Evolutionary conservation across 148 eudicot genomes (phyloP).

Genomic region (Amaranthus cruentus): DNA sequence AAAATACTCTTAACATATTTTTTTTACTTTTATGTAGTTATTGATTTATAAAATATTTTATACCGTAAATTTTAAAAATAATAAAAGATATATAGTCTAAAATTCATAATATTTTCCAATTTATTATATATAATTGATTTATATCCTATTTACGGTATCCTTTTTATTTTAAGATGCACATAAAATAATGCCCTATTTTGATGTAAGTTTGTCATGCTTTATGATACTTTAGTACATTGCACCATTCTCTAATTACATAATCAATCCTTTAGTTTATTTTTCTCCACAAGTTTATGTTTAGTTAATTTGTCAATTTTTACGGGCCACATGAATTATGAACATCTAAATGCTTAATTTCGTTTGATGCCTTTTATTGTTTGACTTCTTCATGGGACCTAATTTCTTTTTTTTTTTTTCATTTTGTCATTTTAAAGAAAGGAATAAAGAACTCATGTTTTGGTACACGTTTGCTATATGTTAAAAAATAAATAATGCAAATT

Average conservation of each 20-base stretch:
- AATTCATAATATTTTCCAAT: too few species aligned
- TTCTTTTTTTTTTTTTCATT: conserved; percentile 8
- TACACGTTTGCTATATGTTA: conserved; percentile 19
- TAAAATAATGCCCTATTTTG: too few species aligned
- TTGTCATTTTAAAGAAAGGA: conserved; percentile 17
- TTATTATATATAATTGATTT: too few species aligned
- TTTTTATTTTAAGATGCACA: too few species aligned
- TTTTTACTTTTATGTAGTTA: too few species aligned
- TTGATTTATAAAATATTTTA: too few species aligned
- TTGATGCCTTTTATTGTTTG: conserved; percentile 30
- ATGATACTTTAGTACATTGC: background rate
- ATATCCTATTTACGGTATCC: too few species aligned
- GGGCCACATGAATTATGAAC: conserved; percentile 10
- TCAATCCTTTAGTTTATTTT: background rate
- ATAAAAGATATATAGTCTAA: too few species aligned
- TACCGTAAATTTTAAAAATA: too few species aligned
- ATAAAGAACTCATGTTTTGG: conserved; percentile 21
- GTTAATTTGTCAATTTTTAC: conserved; percentile 4
- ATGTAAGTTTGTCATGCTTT: too few species aligned
- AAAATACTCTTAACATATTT: too few species aligned
- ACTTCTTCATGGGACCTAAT: conserved; percentile 16
- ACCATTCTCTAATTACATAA: background rate
- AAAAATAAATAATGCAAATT: background rate
- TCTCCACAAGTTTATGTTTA: background rate
- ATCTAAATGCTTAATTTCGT: conserved; percentile 12